A percentile compares a stretch with the other conserved stretches of the same genome.
Evolutionary conservation across 257 asterid species (phyloP).

Genomic region (Buddleja alternifolia): DNA sequence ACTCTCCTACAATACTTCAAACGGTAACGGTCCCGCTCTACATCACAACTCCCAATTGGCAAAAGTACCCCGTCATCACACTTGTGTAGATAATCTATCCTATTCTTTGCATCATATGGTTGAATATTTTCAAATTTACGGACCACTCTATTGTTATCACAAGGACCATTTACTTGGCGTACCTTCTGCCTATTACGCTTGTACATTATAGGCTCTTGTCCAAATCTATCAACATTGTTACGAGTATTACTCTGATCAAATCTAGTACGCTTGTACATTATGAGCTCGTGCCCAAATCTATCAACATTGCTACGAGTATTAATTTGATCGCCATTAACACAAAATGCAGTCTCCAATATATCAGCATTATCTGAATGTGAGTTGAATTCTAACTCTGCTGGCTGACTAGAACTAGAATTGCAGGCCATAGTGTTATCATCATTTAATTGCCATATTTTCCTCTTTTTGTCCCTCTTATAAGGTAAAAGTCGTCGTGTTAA

Average conservation of each 20-base stretch:
- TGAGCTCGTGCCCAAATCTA: slow-evolving; percentile 31
- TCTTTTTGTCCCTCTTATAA: slow-evolving; percentile 46
- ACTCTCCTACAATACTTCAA: slow-evolving; percentile 57
- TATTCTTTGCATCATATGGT: slow-evolving; percentile 28
- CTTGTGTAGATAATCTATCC: slow-evolving; percentile 22
- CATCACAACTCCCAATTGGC: slow-evolving; percentile 35
- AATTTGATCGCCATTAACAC: slow-evolving; percentile 6
- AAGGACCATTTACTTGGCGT: slow-evolving; percentile 34
- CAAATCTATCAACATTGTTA: slow-evolving; percentile 25
- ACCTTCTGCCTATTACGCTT: slow-evolving; percentile 46
- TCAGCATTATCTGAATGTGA: slow-evolving; percentile 28
- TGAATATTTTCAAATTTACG: slow-evolving; percentile 31
- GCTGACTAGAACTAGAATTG: slow-evolving; percentile 22
- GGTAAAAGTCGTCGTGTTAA: slow-evolving; percentile 29
- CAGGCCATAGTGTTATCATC: slow-evolving; percentile 25
- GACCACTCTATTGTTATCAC: slow-evolving; percentile 28
- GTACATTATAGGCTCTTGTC: slow-evolving; percentile 33
- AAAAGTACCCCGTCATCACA: slow-evolving; percentile 31
- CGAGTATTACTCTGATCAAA: slow-evolving; percentile 15
- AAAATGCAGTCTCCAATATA: slow-evolving; percentile 27
- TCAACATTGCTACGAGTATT: slow-evolving; percentile 13
- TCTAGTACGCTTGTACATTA: slow-evolving; percentile 42
- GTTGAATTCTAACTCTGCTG: slow-evolving; percentile 14
- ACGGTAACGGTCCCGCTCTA: slow-evolving; percentile 39
- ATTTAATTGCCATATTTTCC: slow-evolving; percentile 38